Base-by-base conservation (phyloP, 768 basidiomycete species). In the Kwoniella europaea region DNA sequence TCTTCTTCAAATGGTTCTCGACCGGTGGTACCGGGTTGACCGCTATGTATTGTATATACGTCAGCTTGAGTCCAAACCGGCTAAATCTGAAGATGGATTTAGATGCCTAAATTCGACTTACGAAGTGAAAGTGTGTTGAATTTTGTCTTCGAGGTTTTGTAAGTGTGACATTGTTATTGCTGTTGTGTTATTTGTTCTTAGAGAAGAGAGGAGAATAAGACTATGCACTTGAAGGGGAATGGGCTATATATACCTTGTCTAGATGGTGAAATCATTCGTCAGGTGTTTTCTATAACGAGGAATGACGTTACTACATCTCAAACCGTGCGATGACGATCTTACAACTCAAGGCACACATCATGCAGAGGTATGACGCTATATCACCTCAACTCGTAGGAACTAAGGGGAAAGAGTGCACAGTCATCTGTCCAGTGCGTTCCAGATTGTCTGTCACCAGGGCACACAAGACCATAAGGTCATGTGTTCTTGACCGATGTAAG, bases 11-110 rank as follows among this genome's bases (percentile, higher is more conserved):
- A 79, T 1, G 73, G 73, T 67, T 80, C 79, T 56, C 79, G 75
- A 59, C 79, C 79, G 27, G 79, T 80, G 22, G 75, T 78, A 54
- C 77, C 77, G 43, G 72, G 75, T 53, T 74, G 72, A 50, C 79
- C 79, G 46, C 76, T 78, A 60, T 16, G 29, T 50, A 13, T 50
- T 50, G 10, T 18, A 50, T 15, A 10, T 50, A 18, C 4, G 46
- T 18, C 18, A 65, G 64, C 24, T 54, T 20, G 16, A 50, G 41
- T 50, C 22, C n/a, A 29, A 6, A 35, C 13, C 13, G 46, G 12
- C 10, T 12, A 56, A 1, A 7, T 56, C 16, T 16, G 55, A 56
- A 6, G 20, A 56, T 20, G 18, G 46, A 15, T 50, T 35, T 4
- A 18, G 46, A 50, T 18, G 46, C 7, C 12, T 18, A 18, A 10